A percentile compares a stretch with the other conserved stretches of the same genome.
Conservation (phyloP, 208 protist genomes). For the Leishmania martiniquensis region DNA sequence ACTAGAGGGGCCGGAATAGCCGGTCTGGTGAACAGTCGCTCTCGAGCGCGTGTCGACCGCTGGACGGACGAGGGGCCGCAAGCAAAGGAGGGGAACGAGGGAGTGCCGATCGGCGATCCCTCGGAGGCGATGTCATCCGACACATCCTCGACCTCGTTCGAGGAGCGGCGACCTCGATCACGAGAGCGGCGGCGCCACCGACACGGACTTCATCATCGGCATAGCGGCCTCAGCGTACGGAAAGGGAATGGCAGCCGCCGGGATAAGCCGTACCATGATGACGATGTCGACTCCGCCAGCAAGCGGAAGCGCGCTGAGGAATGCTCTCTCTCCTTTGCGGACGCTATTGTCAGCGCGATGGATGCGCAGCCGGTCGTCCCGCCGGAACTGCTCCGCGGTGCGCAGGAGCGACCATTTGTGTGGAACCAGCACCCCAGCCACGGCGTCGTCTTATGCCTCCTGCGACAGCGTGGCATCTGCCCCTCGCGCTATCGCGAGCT, state of each 20-base stretch:
- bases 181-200: neutral
- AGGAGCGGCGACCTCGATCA: neutral
- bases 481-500: constrained; percentile 57
- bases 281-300: neutral
- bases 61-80: constrained; percentile 27
- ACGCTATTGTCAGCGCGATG: constrained; percentile 21
- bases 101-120: neutral
- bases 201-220: neutral
- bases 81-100: neutral
- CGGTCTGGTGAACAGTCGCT: constrained; percentile 32
- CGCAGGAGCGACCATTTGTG: constrained; percentile 28
- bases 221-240: neutral
- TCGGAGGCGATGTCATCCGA: neutral
- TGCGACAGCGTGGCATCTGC: constrained; percentile 68
- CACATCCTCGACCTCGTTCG: constrained; percentile 4
- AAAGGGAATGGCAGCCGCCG: neutral
- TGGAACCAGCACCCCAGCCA: constrained; percentile 73
- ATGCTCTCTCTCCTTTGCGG: constrained; percentile 19
- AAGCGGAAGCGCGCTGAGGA: neutral
- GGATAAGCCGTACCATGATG: neutral
- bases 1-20: neutral
- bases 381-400: constrained; percentile 35
- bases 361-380: constrained; percentile 73
- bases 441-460: constrained; percentile 56
- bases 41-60: constrained; percentile 21